These are phyloP conservation scores for Euphorbia corollata DNA, from an alignment of 441 rosid species.

Conservation along the genomic window DNA sequence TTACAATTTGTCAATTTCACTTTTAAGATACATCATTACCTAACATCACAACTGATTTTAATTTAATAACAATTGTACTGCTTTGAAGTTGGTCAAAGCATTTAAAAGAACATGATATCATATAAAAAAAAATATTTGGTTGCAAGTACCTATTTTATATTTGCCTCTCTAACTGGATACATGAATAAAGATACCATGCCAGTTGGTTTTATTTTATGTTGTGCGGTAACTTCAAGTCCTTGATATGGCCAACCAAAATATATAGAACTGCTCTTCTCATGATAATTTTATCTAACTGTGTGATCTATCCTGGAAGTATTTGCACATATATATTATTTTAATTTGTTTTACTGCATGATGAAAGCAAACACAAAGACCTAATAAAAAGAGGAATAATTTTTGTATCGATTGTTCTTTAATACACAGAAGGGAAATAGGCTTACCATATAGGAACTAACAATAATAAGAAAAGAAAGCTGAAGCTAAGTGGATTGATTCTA, in stretches of 20 bases:
- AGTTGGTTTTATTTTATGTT: no score
- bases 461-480: not conserved
- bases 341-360: not conserved
- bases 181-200: constrained; percentile 1
- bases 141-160: not conserved
- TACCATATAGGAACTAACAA: not conserved
- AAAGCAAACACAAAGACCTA: not conserved
- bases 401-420: not conserved
- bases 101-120: not conserved
- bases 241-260: not conserved
- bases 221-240: not conserved
- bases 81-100: not conserved
- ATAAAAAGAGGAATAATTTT: not conserved
- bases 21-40: not conserved
- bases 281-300: not conserved
- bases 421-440: not conserved
- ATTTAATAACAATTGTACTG: not conserved
- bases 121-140: not conserved
- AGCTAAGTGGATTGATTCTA: not conserved
- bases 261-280: not conserved
- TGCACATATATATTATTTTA: not conserved
- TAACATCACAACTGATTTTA: not conserved
- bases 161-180: not conserved
- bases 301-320: not conserved
- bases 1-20: no score